phyloP scores from a whole-genome alignment of 805 yeast genomes.

The Teunomyces funiuensis region DNA sequence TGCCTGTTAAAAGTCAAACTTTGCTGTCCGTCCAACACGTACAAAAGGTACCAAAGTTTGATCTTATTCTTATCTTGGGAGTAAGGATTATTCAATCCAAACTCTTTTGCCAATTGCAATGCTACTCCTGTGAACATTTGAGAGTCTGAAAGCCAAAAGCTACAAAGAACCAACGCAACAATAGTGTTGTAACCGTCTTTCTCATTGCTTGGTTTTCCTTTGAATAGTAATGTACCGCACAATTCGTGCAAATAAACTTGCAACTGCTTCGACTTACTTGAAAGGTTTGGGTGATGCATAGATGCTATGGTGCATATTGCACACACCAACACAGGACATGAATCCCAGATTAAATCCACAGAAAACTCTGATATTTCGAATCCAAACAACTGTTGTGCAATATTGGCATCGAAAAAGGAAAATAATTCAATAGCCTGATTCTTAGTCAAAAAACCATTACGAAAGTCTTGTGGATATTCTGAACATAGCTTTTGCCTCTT shows the following conservation, averaged over 20 bases:
- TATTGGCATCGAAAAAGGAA: constrained; percentile 50
- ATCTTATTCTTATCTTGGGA: constrained; percentile 42
- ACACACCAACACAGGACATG: constrained; percentile 57
- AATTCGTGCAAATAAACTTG: constrained; percentile 31
- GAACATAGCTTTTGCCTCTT: background rate
- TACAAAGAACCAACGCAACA: constrained; percentile 62
- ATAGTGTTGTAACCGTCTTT: constrained; percentile 57
- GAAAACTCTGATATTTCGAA: constrained; percentile 54
- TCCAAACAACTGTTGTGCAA: constrained; percentile 66
- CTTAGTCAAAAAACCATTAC: constrained; percentile 35
- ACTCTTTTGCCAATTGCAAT: constrained; percentile 59
- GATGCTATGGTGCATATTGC: constrained; percentile 64
- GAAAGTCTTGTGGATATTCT: constrained; percentile 29
- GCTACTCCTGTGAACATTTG: constrained; percentile 69
- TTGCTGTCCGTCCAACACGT: constrained; percentile 68
- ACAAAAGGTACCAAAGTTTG: constrained; percentile 65
- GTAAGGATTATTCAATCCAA: constrained; percentile 42
- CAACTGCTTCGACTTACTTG: constrained; percentile 26
- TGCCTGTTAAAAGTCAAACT: constrained; percentile 59
- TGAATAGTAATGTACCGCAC: constrained; percentile 33
- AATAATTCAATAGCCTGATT: constrained; percentile 50
- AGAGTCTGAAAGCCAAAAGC: constrained; percentile 66
- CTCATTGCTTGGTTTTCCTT: constrained; percentile 42
- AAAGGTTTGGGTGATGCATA: constrained; percentile 52
- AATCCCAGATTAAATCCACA: constrained; percentile 50